Percentiles rank a stretch among this genome's conserved stretches.
Conservation (phyloP, 2,329 filamentous ascomycete genomes). For the Fusarium kyushuense region DNA sequence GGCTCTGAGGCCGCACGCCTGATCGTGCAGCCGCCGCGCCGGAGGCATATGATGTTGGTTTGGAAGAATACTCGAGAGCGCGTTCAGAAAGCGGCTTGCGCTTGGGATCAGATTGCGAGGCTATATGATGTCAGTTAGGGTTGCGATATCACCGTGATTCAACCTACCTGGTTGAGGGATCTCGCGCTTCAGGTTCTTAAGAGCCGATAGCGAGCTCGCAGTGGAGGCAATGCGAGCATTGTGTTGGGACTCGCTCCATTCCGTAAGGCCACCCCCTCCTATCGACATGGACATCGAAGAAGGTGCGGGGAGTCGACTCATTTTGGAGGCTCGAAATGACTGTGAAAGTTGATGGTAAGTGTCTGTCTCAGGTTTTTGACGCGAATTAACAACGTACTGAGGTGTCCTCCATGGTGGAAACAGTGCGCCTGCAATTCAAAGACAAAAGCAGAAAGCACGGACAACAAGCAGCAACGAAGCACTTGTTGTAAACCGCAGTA, state of each 20-base stretch:
- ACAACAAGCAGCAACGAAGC: slow-evolving; percentile 56
- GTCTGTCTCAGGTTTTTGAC: background rate
- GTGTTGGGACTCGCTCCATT: slow-evolving; percentile 71
- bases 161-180: slow-evolving; percentile 58
- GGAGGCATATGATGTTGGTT: slow-evolving; percentile 53
- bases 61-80: slow-evolving; percentile 63
- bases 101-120: slow-evolving; percentile 68
- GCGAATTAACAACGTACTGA: slow-evolving; percentile 43
- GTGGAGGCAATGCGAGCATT: slow-evolving; percentile 64
- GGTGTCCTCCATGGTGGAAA: slow-evolving; percentile 52
- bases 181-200: slow-evolving; percentile 64
- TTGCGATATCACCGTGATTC: background rate
- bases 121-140: slow-evolving; percentile 52
- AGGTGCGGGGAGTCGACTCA: slow-evolving; percentile 51
- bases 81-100: slow-evolving; percentile 69
- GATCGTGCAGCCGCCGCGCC: slow-evolving; percentile 58
- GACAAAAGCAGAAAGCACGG: slow-evolving; percentile 38
- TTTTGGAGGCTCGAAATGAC: slow-evolving; percentile 49
- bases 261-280: slow-evolving; percentile 59
- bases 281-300: slow-evolving; percentile 39
- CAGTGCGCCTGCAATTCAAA: slow-evolving; percentile 41
- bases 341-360: slow-evolving; percentile 26
- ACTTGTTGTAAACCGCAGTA: slow-evolving; percentile 35
- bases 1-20: slow-evolving; percentile 60
- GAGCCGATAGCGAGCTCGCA: slow-evolving; percentile 55